These are phyloP conservation scores for Tolypocladium amazonense DNA, from an alignment of 2,329 filamentous ascomycete species.

Conservation along the genomic window DNA sequence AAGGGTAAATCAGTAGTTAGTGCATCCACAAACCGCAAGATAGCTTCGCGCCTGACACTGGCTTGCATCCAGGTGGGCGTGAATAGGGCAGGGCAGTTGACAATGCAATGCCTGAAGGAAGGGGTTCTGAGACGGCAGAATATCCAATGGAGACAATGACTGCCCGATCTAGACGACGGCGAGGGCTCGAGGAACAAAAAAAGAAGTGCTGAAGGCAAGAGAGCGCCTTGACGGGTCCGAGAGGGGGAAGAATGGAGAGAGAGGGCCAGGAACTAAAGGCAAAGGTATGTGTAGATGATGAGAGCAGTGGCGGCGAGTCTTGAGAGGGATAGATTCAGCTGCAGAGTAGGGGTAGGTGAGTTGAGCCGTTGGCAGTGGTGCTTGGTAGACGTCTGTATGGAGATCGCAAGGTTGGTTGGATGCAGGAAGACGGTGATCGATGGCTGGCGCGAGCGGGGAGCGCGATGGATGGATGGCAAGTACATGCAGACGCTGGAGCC, in stretches of 20 bases:
- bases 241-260: not conserved
- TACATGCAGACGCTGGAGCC: not conserved
- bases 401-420: not conserved
- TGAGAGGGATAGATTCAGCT: not conserved
- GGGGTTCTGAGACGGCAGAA: not conserved
- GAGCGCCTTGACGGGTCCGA: not conserved
- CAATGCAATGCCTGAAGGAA: not conserved
- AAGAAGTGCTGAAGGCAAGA: not conserved
- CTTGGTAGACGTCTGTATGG: not conserved
- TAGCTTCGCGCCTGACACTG: conserved; percentile 1
- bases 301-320: not conserved
- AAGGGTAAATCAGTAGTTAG: conserved; percentile 18
- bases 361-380: not conserved
- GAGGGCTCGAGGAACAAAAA: not conserved
- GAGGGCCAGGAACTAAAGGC: not conserved
- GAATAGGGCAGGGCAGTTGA: not conserved
- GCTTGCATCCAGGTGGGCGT: not conserved
- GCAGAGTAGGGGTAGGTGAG: not conserved
- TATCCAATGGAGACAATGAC: not conserved
- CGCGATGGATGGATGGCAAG: not conserved
- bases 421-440: not conserved
- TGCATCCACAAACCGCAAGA: conserved; percentile 17
- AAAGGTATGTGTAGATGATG: not conserved
- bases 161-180: not conserved
- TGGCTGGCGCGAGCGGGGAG: not conserved